A percentile compares a stretch with the other conserved stretches of the same genome.
Conservation (phyloP, 2,329 filamentous ascomycete genomes). For the Periconia sp. region DNA sequence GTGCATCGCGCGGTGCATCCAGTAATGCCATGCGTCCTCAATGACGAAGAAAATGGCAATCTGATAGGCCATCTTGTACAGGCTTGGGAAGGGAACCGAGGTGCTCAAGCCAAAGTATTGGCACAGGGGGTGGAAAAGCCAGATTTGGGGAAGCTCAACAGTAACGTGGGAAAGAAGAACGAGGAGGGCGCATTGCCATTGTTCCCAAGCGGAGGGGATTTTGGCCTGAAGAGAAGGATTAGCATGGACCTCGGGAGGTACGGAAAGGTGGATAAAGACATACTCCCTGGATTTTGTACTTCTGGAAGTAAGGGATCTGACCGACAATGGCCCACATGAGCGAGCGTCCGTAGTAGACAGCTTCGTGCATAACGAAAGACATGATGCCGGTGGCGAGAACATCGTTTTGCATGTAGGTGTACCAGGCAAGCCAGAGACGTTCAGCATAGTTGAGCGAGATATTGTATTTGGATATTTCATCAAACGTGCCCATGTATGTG, state of each 20-base stretch:
- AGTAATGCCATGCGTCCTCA: conserved; percentile 99
- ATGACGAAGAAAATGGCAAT: conserved; percentile 92
- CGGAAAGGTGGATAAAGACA: neutral
- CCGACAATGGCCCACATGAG: conserved; percentile 94
- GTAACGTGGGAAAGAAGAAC: conserved; percentile 96
- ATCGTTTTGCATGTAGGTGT: conserved; percentile 98
- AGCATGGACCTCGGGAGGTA: neutral
- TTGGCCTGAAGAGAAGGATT: conserved; percentile 60
- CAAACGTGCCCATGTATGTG: conserved; percentile 67
- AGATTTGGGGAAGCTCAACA: conserved; percentile 97
- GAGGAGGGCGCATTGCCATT: conserved; percentile 90
- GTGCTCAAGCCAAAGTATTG: conserved; percentile 89
- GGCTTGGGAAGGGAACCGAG: conserved; percentile 82
- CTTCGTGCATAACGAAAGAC: conserved; percentile 94
- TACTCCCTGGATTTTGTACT: conserved; percentile 92
- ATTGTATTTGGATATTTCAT: conserved; percentile 71
- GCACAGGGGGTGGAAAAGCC: conserved; percentile 97
- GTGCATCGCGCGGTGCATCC: conserved; percentile 89
- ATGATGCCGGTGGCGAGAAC: conserved; percentile 94
- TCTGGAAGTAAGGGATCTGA: conserved; percentile 80
- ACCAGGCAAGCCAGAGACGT: conserved; percentile 93
- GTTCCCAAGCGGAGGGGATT: conserved; percentile 87
- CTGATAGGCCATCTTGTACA: conserved; percentile 86
- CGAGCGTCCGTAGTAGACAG: conserved; percentile 89
- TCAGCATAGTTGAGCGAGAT: conserved; percentile 84